Evolutionary conservation across 306 rosid genomes (phyloP).

Genomic region (Trifolium repens): DNA sequence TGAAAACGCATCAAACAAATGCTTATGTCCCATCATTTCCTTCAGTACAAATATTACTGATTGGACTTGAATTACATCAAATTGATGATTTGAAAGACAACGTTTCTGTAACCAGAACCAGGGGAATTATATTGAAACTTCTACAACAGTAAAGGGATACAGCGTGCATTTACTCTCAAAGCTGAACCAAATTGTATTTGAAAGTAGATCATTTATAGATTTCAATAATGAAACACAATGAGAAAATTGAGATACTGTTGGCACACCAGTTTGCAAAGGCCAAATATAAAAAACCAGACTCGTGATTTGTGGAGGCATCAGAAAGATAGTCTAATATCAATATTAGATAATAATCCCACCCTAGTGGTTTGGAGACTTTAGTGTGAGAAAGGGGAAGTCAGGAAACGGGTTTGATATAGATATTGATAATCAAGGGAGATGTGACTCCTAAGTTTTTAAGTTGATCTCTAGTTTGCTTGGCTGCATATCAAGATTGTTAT

Average conservation of each 20-base stretch:
- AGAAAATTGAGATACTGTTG: slow-evolving; percentile 11
- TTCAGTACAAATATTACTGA: background rate
- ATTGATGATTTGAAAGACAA: slow-evolving; percentile 20
- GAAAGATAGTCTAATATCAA: slow-evolving; percentile 9
- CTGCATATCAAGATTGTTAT: slow-evolving; percentile 35
- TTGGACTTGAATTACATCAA: slow-evolving; percentile 26
- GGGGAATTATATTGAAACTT: slow-evolving; percentile 22
- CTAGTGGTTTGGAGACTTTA: slow-evolving; percentile 2
- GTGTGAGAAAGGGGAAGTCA: slow-evolving; percentile 11
- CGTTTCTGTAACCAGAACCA: slow-evolving; percentile 12
- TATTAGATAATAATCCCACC: slow-evolving; percentile 16
- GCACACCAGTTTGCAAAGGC: slow-evolving; percentile 30
- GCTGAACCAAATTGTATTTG: slow-evolving; percentile 20
- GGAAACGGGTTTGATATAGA: slow-evolving; percentile 21
- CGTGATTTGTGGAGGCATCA: slow-evolving; percentile 25
- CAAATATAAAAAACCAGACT: slow-evolving; percentile 18
- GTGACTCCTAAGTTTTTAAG: slow-evolving; percentile 17
- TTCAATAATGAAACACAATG: slow-evolving; percentile 10
- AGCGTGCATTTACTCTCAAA: slow-evolving; percentile 23
- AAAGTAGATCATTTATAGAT: slow-evolving; percentile 5
- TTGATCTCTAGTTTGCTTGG: slow-evolving; percentile 30
- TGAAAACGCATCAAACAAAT: slow-evolving; percentile 13
- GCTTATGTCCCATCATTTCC: slow-evolving; percentile 4
- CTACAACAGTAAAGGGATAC: slow-evolving; percentile 1
- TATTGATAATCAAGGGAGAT: slow-evolving; percentile 29